phyloP scores from a whole-genome alignment of 768 basidiomycete species.

The Mycena metata region DNA sequence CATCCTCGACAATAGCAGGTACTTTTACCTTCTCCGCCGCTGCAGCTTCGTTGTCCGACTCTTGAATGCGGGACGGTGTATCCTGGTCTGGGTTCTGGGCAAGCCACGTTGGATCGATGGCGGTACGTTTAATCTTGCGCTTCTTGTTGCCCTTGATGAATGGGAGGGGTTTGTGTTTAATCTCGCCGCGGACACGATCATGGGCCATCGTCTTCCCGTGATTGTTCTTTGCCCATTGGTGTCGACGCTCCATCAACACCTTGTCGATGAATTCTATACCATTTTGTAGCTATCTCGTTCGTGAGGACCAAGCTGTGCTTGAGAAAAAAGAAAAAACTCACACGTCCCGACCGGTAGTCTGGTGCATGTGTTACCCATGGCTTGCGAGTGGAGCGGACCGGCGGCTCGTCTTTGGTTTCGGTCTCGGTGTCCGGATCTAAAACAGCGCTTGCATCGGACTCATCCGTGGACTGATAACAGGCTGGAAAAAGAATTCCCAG shows the following conservation, averaged over 20 bases:
- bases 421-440: background rate
- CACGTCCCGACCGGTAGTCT: background rate
- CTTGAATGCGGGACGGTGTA: background rate
- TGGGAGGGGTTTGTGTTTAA: background rate
- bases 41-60: background rate
- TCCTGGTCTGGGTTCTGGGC: background rate
- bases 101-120: background rate
- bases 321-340: background rate
- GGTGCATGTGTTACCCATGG: conserved; percentile 2
- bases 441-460: background rate
- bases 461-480: conserved; percentile 8
- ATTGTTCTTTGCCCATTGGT: background rate
- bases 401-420: background rate
- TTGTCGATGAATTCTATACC: background rate
- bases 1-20: background rate
- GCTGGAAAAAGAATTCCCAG: background rate
- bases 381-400: background rate
- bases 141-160: background rate
- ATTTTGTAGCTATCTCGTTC: background rate
- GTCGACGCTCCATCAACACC: background rate
- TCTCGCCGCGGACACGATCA: background rate
- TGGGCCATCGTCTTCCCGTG: background rate
- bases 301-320: background rate
- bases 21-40: background rate
- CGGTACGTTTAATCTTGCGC: background rate